Conservation (phyloP, 1,284 basidiomycete genomes). For the Papiliotrema fonsecae region DNA sequence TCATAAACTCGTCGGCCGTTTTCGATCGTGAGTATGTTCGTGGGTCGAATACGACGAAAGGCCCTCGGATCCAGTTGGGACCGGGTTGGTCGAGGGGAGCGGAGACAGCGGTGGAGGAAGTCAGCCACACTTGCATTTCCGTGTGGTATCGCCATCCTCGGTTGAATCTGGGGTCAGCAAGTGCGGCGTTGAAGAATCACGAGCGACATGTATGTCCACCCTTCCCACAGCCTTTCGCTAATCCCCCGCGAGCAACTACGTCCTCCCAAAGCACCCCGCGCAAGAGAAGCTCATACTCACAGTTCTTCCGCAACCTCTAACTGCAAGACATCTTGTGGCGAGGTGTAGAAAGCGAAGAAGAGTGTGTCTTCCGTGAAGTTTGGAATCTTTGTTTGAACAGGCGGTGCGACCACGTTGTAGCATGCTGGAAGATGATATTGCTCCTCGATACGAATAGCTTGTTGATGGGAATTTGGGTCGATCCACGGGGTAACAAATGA, state of each 20-base stretch:
- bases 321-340: slow-evolving; percentile 86
- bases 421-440: slow-evolving; percentile 80
- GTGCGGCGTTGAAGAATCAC: no score
- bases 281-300: no score
- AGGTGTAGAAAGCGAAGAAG: slow-evolving; percentile 98
- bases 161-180: slow-evolving; percentile 61
- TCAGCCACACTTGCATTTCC: slow-evolving; percentile 85
- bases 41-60: slow-evolving; percentile 46
- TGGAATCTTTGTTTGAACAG: slow-evolving; percentile 77
- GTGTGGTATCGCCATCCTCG: slow-evolving; percentile 99
- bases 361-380: slow-evolving; percentile 95
- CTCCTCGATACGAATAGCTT: slow-evolving; percentile 40
- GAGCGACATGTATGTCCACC: no score
- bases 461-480: slow-evolving; percentile 62
- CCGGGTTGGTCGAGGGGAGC: slow-evolving; percentile 14
- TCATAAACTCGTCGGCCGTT: slow-evolving; percentile 39
- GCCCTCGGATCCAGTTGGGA: slow-evolving; percentile 34
- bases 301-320: slow-evolving; percentile 88
- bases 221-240: no score
- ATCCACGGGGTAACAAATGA: slow-evolving; percentile 97
- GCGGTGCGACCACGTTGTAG: slow-evolving; percentile 84
- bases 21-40: slow-evolving; percentile 34
- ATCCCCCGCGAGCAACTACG: no score
- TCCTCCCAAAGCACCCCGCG: no score
- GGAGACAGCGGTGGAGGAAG: slow-evolving; percentile 29